phyloP scores from a whole-genome alignment of 257 asterid genomes.

The Apocynum venetum region DNA sequence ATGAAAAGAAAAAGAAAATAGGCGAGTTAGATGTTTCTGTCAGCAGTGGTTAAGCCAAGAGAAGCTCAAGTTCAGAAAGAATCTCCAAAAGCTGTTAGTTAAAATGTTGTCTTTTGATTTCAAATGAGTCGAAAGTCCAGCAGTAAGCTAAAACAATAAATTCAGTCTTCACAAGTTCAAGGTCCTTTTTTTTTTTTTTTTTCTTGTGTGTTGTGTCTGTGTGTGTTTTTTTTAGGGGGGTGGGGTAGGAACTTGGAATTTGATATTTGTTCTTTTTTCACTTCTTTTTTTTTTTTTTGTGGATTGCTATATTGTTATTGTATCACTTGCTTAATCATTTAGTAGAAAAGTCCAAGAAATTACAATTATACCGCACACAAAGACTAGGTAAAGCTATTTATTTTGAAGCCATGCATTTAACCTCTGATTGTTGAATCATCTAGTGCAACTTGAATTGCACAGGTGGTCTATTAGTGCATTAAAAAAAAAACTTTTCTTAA shows the following conservation, averaged over 20 bases:
- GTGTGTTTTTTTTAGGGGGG: no score
- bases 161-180: no score
- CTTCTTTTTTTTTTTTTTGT: not conserved
- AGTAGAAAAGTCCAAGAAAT: not conserved
- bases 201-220: no score
- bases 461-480: not conserved
- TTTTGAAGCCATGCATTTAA: not conserved
- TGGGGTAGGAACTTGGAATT: no score
- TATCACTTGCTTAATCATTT: not conserved
- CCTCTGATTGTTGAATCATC: not conserved
- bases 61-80: not conserved
- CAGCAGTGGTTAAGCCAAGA: not conserved
- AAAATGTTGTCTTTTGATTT: no score
- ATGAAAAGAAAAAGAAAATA: no score
- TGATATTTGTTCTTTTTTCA: no score
- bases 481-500: not conserved
- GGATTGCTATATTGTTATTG: not conserved
- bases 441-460: constrained; percentile 11
- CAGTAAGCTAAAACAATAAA: no score
- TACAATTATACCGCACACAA: not conserved
- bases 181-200: no score
- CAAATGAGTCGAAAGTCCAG: no score
- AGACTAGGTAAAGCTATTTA: not conserved
- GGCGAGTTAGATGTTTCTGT: not conserved
- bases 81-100: no score